Evolutionary conservation across 768 basidiomycete species (phyloP), one percentile per base, ranked within the genome.

Genomic region (Hemileccinum rubropunctum): DNA sequence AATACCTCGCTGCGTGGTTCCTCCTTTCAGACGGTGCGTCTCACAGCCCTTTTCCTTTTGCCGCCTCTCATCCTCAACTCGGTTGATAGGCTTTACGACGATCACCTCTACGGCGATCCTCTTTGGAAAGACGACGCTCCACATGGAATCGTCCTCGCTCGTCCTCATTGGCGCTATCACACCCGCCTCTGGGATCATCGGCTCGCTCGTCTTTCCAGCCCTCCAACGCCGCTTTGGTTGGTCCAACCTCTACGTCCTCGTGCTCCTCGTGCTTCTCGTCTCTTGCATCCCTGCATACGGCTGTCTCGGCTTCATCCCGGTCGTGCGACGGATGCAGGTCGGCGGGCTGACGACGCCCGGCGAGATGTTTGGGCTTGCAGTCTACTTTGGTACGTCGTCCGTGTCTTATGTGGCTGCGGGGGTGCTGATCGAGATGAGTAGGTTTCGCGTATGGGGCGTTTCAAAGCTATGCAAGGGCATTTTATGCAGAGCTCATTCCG

Each of bases 1-100:
- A 79, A 57, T 98, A 91, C 59, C 83, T 98, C 37, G 80, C 84
- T 6, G 92, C 95, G 0, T 98, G 95, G 94, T 95, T 97, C 65
- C 76, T 98, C 12, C 80, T 98, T 20, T 91, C 89, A 1, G 95
- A 98, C 60, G 91, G 92, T 89, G 45, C 38, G 79, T 67, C 27
- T 35, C 18, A 2, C 27, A 10, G n/a, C 13, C 20, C n/a, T 26
- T 18, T 13, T n/a, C n/a, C n/a, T n/a, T 12, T 6, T 10, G 3
- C 13, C 18, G 2, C 3, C 20, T 4, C 20, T 4, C 13, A 13
- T 33, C 18, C 20, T 39, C 18, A 32, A 14, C 17, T 42, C 28
- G n/a, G 4, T 11, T 3, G 14, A 18, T 21, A 33, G 33, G 26
- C 1, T 94, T 95, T 69, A 91, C 94, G 3, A 97, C 95, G 0